phyloP scores from a whole-genome alignment of 1,284 basidiomycete genomes.

The Ceratobasidium sp. region DNA sequence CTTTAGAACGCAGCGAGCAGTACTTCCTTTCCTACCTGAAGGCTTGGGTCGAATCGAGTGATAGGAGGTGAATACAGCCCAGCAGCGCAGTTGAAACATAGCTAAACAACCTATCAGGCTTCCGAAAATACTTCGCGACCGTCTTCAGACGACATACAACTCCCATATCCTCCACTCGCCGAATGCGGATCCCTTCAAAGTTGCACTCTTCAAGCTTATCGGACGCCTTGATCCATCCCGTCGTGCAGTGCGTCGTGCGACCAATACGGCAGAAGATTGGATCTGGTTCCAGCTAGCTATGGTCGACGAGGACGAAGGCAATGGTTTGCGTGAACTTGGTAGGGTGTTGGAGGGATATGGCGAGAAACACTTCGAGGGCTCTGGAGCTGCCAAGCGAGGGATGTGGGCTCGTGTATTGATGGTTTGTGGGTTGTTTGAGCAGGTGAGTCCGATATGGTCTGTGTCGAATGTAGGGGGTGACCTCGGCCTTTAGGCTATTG shows the following conservation, averaged over 20 bases:
- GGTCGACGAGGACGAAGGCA: conserved; percentile 83
- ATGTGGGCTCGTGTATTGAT: conserved; percentile 93
- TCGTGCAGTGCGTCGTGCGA: conserved; percentile 86
- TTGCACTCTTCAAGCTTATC: conserved; percentile 95
- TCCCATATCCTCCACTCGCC: conserved; percentile 90
- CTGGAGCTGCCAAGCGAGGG: conserved; percentile 67
- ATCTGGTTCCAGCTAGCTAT: conserved; percentile 97
- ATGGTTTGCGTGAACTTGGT: conserved; percentile 83
- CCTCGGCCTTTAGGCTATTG: conserved; percentile 74
- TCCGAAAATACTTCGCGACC: conserved; percentile 84
- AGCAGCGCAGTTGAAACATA: not conserved
- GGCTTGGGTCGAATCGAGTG: conserved; percentile 86
- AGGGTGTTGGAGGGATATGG: conserved; percentile 89
- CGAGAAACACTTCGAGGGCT: conserved; percentile 89
- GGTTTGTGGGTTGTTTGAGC: conserved; percentile 94
- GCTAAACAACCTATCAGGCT: conserved; percentile 61
- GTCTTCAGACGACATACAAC: conserved; percentile 90
- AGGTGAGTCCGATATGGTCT: conserved; percentile 64
- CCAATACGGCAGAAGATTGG: conserved; percentile 97
- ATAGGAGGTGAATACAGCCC: conserved; percentile 70
- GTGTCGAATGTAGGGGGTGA: conserved; percentile 36
- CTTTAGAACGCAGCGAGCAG: conserved; percentile 84
- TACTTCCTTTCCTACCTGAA: conserved; percentile 89
- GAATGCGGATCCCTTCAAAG: conserved; percentile 92
- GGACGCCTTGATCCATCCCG: conserved; percentile 90